These are phyloP conservation scores for Cytidiella melzeri DNA, from an alignment of 768 basidiomycete species.

Conservation along the genomic window DNA sequence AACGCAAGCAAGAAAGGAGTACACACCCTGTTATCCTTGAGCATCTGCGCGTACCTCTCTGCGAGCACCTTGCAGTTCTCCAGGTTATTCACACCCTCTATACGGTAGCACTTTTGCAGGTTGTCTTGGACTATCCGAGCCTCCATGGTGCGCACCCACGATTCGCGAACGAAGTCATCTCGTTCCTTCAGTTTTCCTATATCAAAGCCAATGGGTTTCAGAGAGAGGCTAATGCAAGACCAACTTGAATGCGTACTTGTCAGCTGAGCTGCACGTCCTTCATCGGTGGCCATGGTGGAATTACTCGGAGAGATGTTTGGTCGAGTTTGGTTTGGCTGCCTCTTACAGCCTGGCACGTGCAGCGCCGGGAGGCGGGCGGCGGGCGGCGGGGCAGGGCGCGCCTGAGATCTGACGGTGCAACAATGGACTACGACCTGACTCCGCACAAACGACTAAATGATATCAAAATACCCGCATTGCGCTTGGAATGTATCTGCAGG, in stretches of 20 bases:
- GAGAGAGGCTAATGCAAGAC: background rate
- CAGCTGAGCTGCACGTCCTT: slow-evolving; percentile 40
- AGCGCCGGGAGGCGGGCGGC: too few species aligned
- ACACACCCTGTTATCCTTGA: slow-evolving; percentile 76
- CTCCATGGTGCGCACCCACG: slow-evolving; percentile 95
- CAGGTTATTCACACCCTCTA: slow-evolving; percentile 89
- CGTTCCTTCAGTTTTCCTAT: slow-evolving; percentile 61
- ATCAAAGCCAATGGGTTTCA: background rate
- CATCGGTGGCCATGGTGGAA: slow-evolving; percentile 35
- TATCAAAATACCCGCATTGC: too few species aligned
- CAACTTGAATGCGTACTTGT: slow-evolving; percentile 32
- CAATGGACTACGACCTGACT: too few species aligned
- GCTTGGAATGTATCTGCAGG: too few species aligned
- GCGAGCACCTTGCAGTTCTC: slow-evolving; percentile 85
- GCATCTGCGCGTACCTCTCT: slow-evolving; percentile 75
- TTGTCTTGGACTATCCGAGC: slow-evolving; percentile 82
- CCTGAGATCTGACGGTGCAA: too few species aligned
- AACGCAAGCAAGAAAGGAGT: slow-evolving; percentile 2
- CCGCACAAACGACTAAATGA: too few species aligned
- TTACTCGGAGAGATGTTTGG: slow-evolving; percentile 8
- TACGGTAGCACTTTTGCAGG: slow-evolving; percentile 81
- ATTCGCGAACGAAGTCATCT: slow-evolving; percentile 78
- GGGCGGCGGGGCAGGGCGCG: too few species aligned
- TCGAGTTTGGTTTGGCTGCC: background rate
- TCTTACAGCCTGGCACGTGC: slow-evolving; percentile 10